Base-by-base conservation (phyloP, 352 stramenopile genomes). In the Phytophthora sojae region DNA sequence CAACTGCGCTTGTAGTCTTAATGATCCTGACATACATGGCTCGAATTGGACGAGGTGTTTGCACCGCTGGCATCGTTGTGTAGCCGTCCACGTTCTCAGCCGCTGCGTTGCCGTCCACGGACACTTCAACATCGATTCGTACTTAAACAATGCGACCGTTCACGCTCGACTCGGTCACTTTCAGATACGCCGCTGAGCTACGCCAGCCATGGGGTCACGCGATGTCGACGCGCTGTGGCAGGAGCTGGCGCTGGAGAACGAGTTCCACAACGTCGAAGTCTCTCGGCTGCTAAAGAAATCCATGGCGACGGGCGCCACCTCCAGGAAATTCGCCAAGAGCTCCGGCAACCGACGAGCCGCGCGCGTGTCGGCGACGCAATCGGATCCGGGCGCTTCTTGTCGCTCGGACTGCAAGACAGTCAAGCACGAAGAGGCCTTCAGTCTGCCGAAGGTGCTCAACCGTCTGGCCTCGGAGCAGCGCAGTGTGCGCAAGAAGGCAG, bases 401-500 rank as follows among this genome's bases (percentile, higher is more conserved):
- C 42, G 44, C 17, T 37, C 50, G 9, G 57, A 68, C 12, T 14
- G 3, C 49, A 61, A 58, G 29, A 29, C 5, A 30, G 0, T 7
- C 6, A 64, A 61, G 26, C 25, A 71, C 12, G 55, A 65, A 9
- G 65, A 77, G 15, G 1, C 12, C 4, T 89, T 90, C 62, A 85
- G 59, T 61, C 39, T 88, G 6, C 79, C 80, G 14, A 77, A 74
- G 23, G 64, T 90, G 47, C 62, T 95, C 29, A 95, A 95, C 62
- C 75, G 77, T 9, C 67, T 95, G 37, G 62, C 75, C 0, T 80
- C 90, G 25, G 85, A 93, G 45, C 69, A 79, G 15, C 51, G 65
- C 17, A 72, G 61, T 19, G 73, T 89, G 6, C 85, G 86, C 11
- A 94, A 92, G 68, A 75, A 87, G n/a, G 86, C 88, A n/a, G 80